These are phyloP conservation scores for Phaffomyces thermotolerans DNA, from an alignment of 805 yeast genomes.

Conservation along the genomic window DNA sequence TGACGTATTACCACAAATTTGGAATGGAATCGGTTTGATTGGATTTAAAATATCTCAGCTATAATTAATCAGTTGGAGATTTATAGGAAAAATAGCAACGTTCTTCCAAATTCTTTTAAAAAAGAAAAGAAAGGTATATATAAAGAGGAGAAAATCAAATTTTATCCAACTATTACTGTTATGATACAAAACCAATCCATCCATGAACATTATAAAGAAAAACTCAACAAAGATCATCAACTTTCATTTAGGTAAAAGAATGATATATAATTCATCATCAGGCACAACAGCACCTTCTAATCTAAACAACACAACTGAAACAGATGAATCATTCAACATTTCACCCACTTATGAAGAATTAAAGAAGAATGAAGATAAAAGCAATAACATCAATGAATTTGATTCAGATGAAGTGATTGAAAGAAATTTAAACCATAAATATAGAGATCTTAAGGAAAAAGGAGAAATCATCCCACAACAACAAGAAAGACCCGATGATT, in stretches of 20 bases:
- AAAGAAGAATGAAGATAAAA: not conserved
- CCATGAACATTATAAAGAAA: not conserved
- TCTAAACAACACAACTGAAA: too few species aligned
- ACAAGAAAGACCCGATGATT: constrained; percentile 22
- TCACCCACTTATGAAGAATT: constrained; percentile 2
- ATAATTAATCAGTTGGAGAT: too few species aligned
- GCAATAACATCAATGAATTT: too few species aligned
- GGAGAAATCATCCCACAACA: constrained; percentile 17
- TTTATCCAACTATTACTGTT: too few species aligned
- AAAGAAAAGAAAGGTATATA: too few species aligned
- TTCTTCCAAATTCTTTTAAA: too few species aligned
- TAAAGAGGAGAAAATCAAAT: not conserved
- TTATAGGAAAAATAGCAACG: not conserved
- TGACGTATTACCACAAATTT: not conserved
- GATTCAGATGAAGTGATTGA: not conserved
- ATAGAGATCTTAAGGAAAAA: constrained; percentile 16
- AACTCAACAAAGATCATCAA: too few species aligned
- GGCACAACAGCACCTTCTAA: too few species aligned
- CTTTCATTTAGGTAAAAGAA: too few species aligned
- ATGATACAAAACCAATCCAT: too few species aligned
- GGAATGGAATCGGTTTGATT: not conserved
- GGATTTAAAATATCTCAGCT: not conserved
- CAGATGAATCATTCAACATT: not conserved
- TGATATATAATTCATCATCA: too few species aligned
- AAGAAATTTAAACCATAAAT: constrained; percentile 10